Conservation (phyloP, 352 stramenopile species). For the Phytophthora hybrid region DNA sequence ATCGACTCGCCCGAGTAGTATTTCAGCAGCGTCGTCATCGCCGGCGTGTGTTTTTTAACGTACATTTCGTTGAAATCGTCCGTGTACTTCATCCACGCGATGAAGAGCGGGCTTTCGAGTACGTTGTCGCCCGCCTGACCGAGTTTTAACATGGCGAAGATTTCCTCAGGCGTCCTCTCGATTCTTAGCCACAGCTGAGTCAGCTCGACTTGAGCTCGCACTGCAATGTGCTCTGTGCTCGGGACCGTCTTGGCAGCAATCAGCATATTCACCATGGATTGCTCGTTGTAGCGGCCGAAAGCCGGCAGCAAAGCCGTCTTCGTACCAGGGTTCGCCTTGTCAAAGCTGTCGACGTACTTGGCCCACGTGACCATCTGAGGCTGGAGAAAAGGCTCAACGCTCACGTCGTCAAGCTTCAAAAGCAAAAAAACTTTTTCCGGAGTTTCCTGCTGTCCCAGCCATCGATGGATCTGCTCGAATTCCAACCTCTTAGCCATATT, state of each 20-base stretch:
- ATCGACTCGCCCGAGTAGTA: conserved; percentile 3
- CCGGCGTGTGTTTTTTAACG: neutral
- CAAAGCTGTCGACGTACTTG: conserved; percentile 18
- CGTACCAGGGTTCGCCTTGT: conserved; percentile 15
- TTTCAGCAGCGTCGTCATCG: conserved; percentile 1
- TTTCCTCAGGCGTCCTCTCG: neutral
- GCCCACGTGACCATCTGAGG: conserved; percentile 16
- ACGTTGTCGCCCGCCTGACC: conserved; percentile 11
- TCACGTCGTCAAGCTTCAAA: conserved; percentile 2
- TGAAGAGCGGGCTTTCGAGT: conserved; percentile 9
- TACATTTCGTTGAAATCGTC: conserved; percentile 16
- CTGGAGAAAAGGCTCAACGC: conserved; percentile 4
- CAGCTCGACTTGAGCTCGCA: neutral
- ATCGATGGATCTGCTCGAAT: conserved; percentile 12
- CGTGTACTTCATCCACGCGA: conserved; percentile 21
- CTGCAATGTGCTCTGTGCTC: neutral
- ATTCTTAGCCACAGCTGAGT: conserved; percentile 4
- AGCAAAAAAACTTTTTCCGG: conserved; percentile 3
- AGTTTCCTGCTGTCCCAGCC: neutral
- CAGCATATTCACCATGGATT: conserved; percentile 19
- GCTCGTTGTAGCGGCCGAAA: conserved; percentile 12
- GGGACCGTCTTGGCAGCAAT: conserved; percentile 7
- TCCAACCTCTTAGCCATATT: conserved; percentile 11
- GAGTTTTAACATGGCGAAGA: conserved; percentile 15
- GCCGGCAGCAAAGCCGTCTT: conserved; percentile 2